A percentile compares a stretch with the other conserved stretches of the same genome.
phyloP scores from a whole-genome alignment of 495 filamentous ascomycete species.

The Aspergillus kassunensis region DNA sequence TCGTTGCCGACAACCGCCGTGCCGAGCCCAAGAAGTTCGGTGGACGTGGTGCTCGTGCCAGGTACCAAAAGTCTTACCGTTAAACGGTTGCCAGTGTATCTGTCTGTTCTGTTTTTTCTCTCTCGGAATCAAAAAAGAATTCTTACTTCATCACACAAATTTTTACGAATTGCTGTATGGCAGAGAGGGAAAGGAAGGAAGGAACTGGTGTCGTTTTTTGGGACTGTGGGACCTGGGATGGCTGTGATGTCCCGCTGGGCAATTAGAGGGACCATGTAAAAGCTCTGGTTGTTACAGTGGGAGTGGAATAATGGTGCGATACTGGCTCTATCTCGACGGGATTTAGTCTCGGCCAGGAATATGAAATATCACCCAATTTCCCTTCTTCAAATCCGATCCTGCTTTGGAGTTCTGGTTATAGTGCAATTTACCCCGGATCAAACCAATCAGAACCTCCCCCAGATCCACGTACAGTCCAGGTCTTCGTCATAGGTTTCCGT shows the following conservation, averaged over 20 bases:
- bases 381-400: constrained; percentile 8
- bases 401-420: not conserved
- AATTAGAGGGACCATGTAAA: not conserved
- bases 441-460: no score
- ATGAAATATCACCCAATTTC: constrained; percentile 31
- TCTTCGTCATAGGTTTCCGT: no score
- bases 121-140: constrained; percentile 6
- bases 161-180: not conserved
- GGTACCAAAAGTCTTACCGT: constrained; percentile 91
- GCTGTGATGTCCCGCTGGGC: constrained; percentile 2
- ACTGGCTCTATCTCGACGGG: constrained; percentile 26
- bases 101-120: constrained; percentile 19
- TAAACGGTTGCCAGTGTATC: constrained; percentile 37
- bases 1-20: constrained; percentile 95
- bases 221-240: constrained; percentile 7
- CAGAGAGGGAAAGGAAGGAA: constrained; percentile 24
- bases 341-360: constrained; percentile 33
- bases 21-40: constrained; percentile 92
- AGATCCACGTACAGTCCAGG: no score
- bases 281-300: constrained; percentile 21
- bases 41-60: constrained; percentile 82
- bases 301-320: constrained; percentile 18
- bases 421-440: not conserved
- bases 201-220: constrained; percentile 13
- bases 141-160: not conserved